Evolutionary conservation across 129 eudicot species (phyloP).

Genomic region (Centaurea solstitialis): DNA sequence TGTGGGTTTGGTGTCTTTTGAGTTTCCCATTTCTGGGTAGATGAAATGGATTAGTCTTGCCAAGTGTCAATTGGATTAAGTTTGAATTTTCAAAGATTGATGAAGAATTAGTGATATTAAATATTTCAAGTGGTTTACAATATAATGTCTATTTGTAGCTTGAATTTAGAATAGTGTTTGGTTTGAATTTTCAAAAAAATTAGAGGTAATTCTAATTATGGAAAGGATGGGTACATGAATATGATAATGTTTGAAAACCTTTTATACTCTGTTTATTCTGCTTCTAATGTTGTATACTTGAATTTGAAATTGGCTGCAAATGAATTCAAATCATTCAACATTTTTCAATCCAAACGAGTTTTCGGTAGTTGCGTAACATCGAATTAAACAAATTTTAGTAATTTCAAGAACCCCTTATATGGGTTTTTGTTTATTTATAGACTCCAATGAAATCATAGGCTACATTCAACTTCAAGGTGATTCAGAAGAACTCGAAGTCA

Average conservation of each 20-base stretch:
- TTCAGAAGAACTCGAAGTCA: too few species aligned
- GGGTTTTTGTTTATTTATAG: neutral
- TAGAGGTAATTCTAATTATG: slow-evolving; percentile 7
- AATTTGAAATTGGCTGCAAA: neutral
- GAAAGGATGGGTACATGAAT: slow-evolving; percentile 11
- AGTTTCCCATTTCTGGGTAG: slow-evolving; percentile 4
- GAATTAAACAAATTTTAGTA: neutral
- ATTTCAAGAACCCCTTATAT: neutral
- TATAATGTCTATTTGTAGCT: neutral
- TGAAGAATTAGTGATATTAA: neutral
- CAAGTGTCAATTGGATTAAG: too few species aligned
- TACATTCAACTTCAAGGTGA: neutral
- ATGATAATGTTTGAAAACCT: slow-evolving; percentile 13
- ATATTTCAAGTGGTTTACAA: neutral
- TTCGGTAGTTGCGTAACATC: neutral
- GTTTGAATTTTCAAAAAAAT: too few species aligned
- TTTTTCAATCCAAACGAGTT: neutral
- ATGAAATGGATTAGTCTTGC: too few species aligned
- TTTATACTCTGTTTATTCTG: slow-evolving; percentile 13
- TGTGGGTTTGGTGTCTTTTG: slow-evolving; percentile 16
- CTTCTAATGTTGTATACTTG: neutral
- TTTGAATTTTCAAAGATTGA: neutral
- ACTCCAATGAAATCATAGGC: neutral
- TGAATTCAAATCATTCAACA: neutral
- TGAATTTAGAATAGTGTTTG: neutral